Conservation (phyloP, 2,329 filamentous ascomycete species). For the Colletotrichum sp. region DNA sequence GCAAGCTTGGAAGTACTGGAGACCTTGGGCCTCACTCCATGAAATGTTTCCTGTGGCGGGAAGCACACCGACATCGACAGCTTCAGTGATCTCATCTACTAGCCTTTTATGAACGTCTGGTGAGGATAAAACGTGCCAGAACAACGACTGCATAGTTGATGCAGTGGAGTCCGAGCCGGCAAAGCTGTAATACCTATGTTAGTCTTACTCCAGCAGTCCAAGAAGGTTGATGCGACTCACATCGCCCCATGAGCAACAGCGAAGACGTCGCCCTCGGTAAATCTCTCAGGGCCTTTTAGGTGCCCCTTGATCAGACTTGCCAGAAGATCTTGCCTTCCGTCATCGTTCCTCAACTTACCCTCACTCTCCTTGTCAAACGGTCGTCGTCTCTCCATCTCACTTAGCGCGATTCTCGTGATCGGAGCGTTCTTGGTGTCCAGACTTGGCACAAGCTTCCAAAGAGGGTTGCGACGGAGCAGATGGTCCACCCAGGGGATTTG, state of each 20-base stretch:
- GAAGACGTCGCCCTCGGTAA: slow-evolving; percentile 59
- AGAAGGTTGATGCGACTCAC: slow-evolving; percentile 35
- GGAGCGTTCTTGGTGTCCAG: slow-evolving; percentile 49
- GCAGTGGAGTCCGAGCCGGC: slow-evolving; percentile 67
- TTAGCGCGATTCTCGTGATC: slow-evolving; percentile 56
- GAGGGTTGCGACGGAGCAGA: slow-evolving; percentile 53
- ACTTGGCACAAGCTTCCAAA: slow-evolving; percentile 41
- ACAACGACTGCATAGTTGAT: slow-evolving; percentile 63
- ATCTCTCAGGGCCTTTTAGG: slow-evolving; percentile 51
- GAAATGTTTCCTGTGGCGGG: slow-evolving; percentile 46
- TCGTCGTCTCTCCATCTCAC: slow-evolving; percentile 51
- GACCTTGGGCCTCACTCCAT: slow-evolving; percentile 51
- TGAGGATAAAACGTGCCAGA: slow-evolving; percentile 53
- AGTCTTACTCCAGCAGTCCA: neutral
- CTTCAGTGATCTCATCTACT: slow-evolving; percentile 46
- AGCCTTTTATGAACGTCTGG: slow-evolving; percentile 44
- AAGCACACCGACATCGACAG: slow-evolving; percentile 38
- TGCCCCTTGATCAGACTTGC: slow-evolving; percentile 57
- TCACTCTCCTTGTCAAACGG: slow-evolving; percentile 52
- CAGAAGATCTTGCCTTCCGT: slow-evolving; percentile 55
- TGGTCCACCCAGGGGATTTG: slow-evolving; percentile 55
- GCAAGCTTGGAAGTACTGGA: slow-evolving; percentile 62
- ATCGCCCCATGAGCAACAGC: slow-evolving; percentile 62
- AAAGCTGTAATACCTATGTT: slow-evolving; percentile 41
- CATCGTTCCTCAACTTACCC: slow-evolving; percentile 40